These are phyloP conservation scores for Gnomoniopsis smithogilvyi DNA, from an alignment of 2,329 filamentous ascomycete species.

Conservation along the genomic window DNA sequence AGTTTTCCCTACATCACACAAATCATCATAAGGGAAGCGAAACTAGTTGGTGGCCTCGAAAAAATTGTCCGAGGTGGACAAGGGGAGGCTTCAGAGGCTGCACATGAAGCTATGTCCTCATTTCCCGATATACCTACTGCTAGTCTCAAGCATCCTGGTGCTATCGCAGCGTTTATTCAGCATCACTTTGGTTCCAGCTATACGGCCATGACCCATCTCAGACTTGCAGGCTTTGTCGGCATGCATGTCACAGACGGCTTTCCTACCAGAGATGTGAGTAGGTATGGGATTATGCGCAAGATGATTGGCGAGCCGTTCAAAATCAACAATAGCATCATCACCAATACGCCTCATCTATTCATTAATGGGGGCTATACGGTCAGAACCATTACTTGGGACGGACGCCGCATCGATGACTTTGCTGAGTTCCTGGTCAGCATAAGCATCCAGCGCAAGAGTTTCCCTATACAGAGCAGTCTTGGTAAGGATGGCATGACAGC, in stretches of 20 bases:
- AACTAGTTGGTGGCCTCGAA: conserved; percentile 16
- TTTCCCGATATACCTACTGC: conserved; percentile 12
- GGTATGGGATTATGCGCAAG: conserved; percentile 14
- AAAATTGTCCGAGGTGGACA: conserved; percentile 21
- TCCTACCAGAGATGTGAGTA: conserved; percentile 18
- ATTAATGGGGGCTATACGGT: conserved; percentile 21
- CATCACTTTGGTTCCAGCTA: background rate
- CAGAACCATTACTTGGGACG: conserved; percentile 17
- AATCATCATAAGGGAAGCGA: conserved; percentile 20
- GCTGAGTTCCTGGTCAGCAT: conserved; percentile 15
- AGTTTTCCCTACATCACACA: conserved; percentile 20
- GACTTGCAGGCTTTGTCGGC: conserved; percentile 19
- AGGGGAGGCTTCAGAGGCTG: conserved; percentile 20
- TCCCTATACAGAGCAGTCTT: background rate
- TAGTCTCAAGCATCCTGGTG: background rate
- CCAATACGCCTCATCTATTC: conserved; percentile 21
- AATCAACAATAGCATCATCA: conserved; percentile 16
- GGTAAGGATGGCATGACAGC: background rate
- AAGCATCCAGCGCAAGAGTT: conserved; percentile 2
- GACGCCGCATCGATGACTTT: conserved; percentile 20
- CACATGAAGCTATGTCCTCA: conserved; percentile 19
- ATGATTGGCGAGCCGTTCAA: background rate
- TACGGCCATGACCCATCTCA: background rate
- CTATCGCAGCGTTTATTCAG: background rate
- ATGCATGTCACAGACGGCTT: conserved; percentile 18